Evolutionary conservation across 2,329 filamentous ascomycete species (phyloP).

Genomic region (Fusarium sp.): DNA sequence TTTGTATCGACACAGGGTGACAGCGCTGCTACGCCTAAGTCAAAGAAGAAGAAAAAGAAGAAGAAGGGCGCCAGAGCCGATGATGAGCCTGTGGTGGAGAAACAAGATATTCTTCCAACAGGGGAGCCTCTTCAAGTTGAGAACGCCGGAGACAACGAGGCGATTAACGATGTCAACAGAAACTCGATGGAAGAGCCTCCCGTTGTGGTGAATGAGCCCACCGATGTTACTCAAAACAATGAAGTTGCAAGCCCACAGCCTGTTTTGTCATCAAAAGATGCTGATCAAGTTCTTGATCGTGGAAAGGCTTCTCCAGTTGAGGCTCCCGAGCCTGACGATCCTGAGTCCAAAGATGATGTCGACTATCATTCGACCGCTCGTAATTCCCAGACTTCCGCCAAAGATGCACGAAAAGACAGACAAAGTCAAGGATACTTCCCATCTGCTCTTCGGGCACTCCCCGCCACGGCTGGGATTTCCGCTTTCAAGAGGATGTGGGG

Average conservation of each 20-base stretch:
- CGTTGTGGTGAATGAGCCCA: neutral
- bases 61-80: conserved; percentile 35
- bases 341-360: conserved; percentile 7
- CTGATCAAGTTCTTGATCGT: neutral
- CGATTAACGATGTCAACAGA: neutral
- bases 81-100: conserved; percentile 15
- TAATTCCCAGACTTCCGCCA: conserved; percentile 2
- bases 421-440: conserved; percentile 34
- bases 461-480: conserved; percentile 26
- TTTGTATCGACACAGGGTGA: conserved; percentile 16
- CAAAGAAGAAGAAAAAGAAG: conserved; percentile 45
- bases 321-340: conserved; percentile 6
- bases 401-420: conserved; percentile 14
- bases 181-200: neutral
- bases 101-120: neutral
- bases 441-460: conserved; percentile 32
- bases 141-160: neutral
- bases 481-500: conserved; percentile 37
- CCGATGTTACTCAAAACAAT: neutral
- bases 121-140: neutral
- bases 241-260: neutral
- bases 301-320: conserved; percentile 2
- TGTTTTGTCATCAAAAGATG: neutral
- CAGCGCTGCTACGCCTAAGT: conserved; percentile 7
- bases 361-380: conserved; percentile 8